Percentiles rank a stretch among this genome's conserved stretches.
Evolutionary conservation across 352 stramenopile species (phyloP).

Genomic region (Globisporangium apiculatum): DNA sequence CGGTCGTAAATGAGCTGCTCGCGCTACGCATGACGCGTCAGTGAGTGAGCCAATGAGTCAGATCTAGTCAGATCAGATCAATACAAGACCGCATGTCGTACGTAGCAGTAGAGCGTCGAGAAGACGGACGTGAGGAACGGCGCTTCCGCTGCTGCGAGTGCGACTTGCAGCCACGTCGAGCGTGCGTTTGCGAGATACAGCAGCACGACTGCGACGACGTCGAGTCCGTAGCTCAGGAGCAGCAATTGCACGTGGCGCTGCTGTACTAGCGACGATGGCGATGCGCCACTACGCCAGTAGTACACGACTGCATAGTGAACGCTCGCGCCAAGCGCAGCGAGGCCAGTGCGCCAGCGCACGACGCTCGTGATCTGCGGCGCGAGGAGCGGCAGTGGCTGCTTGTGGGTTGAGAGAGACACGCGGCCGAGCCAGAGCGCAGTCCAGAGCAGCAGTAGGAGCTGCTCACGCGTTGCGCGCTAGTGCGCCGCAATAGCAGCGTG

Average conservation of each 20-base stretch:
- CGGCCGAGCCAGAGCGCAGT: conserved; percentile 39
- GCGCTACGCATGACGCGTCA: conserved; percentile 2
- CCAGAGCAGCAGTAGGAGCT: conserved; percentile 20
- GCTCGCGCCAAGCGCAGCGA: neutral
- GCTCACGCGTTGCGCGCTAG: conserved; percentile 21
- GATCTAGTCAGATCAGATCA: neutral
- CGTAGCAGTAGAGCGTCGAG: conserved; percentile 26
- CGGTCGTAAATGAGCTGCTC: conserved; percentile 31
- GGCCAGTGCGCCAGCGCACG: conserved; percentile 9
- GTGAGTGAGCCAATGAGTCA: neutral
- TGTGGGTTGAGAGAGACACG: conserved; percentile 6
- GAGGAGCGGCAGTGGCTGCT: neutral
- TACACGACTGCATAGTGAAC: conserved; percentile 3
- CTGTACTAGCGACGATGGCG: neutral
- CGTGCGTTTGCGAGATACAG: conserved; percentile 8
- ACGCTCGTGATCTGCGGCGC: neutral
- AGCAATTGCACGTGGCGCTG: conserved; percentile 12
- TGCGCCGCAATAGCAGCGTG: neutral
- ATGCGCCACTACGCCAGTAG: neutral
- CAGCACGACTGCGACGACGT: conserved; percentile 16
- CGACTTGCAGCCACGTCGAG: conserved; percentile 14
- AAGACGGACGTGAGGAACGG: conserved; percentile 25
- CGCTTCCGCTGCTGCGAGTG: conserved; percentile 16
- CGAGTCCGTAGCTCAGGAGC: conserved; percentile 19
- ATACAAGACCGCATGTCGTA: conserved; percentile 7